Base-by-base conservation (phyloP, 2,329 filamentous ascomycete species). In the Fonsecaea multimorphosa region DNA sequence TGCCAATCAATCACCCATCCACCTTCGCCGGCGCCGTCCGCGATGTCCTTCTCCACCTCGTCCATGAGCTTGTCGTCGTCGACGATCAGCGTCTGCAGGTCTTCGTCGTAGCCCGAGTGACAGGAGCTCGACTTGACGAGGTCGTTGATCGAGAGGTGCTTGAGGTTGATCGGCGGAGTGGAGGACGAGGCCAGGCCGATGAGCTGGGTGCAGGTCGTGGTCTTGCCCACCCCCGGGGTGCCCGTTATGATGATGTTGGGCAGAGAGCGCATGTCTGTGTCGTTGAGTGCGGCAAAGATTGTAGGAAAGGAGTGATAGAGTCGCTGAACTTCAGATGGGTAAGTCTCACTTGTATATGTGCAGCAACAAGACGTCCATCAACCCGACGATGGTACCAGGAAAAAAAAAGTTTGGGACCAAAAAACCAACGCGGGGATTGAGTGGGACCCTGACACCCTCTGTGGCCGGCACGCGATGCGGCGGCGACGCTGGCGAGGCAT, bases 1-100 rank as follows among this genome's bases (percentile, higher is more conserved):
- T 99, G 95, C 94, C 95, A 99, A 81, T 99, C 95, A 74, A 99
- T 91, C 72, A 99, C 88, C 78, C 88, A 91, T 22, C 95, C 95
- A 64, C 94, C 94, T 22, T 85, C 80, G 19, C 68, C 72, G 11
- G 61, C 66, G 46, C 71, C 71, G 51, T 72, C 70, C 68, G 89
- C 85, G 44, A 91, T 85, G 67, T 95, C 89, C 63, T 91, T 86
- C 80, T 98, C 95, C 64, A 99, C 90, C 55, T 91, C 87, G 76
- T 99, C 95, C 24, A 99, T 85, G 34, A 99, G 81, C 89, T 96
- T 96, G 76, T 99, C 95, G 78, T 99, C 95, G 75, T 99, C 94
- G 16, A 99, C 93, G 64, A 98, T 91, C 88, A 91, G 96, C 73
- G 90, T 93, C 76, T 92, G 87, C 61, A 89, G 88, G 77, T 93